A percentile compares a stretch with the other conserved stretches of the same genome.
Conservation (phyloP, 1,284 basidiomycete species). For the Trametes pubescens region DNA sequence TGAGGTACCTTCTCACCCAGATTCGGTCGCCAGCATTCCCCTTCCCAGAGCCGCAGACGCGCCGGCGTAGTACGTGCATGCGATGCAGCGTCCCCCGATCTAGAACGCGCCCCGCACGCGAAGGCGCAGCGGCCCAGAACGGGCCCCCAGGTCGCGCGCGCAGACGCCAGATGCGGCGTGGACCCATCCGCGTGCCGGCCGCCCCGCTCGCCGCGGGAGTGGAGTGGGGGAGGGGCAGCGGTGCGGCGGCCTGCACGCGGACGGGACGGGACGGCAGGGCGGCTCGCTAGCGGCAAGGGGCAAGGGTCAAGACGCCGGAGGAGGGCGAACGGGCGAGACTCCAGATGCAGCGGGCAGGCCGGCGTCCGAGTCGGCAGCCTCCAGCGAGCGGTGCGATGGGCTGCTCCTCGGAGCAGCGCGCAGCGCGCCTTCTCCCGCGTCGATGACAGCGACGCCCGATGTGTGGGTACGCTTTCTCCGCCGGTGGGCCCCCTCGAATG, state of each 20-base stretch:
- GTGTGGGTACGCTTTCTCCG: conserved; percentile 25
- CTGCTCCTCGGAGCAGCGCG: conserved; percentile 9
- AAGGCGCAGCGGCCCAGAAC: conserved; percentile 11
- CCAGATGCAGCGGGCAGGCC: conserved; percentile 5
- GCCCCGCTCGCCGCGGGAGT: conserved; percentile 3
- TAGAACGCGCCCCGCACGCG: conserved; percentile 17
- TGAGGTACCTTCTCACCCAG: conserved; percentile 33
- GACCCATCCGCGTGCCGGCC: neutral
- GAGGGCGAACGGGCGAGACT: neutral
- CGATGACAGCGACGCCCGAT: conserved; percentile 22
- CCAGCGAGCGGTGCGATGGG: conserved; percentile 2
- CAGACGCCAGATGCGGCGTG: neutral
- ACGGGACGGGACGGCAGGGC: neutral
- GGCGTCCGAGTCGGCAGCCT: neutral
- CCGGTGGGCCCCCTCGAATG: conserved; percentile 26
- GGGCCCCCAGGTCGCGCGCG: conserved; percentile 5
- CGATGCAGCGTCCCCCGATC: conserved; percentile 26
- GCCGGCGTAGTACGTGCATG: too few species aligned
- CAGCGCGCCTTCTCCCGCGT: conserved; percentile 30
- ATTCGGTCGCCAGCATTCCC: conserved; percentile 15
- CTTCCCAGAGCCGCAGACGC: conserved; percentile 28
- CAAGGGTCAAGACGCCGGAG: neutral
- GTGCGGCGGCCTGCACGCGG: conserved; percentile 2
- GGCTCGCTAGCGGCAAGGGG: neutral
- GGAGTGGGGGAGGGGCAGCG: neutral